Base-by-base conservation (phyloP, 305 asterid species). In the Andrographis paniculata region DNA sequence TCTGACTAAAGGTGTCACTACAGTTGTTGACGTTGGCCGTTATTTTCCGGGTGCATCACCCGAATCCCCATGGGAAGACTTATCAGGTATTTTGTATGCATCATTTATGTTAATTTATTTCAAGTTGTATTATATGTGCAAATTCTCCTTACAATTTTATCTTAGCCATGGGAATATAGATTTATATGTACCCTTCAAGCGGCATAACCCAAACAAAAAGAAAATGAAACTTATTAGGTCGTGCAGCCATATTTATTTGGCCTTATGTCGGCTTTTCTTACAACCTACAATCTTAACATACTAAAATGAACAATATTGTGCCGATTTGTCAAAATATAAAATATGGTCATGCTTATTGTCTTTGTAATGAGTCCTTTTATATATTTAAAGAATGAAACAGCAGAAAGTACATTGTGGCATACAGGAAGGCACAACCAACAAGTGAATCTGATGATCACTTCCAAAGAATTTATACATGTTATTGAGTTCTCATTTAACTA, bases 21-120 rank as follows among this genome's bases (percentile, higher is more conserved):
- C 99, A 55, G 80, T 91, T 48, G 93, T 83, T 47, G 99, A 91
- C 61, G 30, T 86, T 42, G 99, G 99, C 42, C 75, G 93, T 71
- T 86, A 86, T 53, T 70, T 67, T 75, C 99, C 99, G 46, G 95
- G 99, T 47, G 66, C 63, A 62, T 60, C 85, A 17, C 55, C 78
- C 33, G 87, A 86, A 53, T 64, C 59, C 42, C 67, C 99, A 2
- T 91, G 96, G 99, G 89, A 87, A 65, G 99, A 91, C 69, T 79
- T 78, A 15, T 72, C 89, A 91, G 99, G 99, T 91, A 43, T 44
- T 8, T 36, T n/a, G n/a, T n/a, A n/a, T n/a, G n/a, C n/a, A n/a
- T 20, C 50, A 42, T 42, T 49, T 33, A 19, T 45, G 21, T 45
- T 30, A 56, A 49, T 35, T 24, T 38, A 52, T 57, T 47, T 27